Base-by-base conservation (phyloP, 371 early-diverging fungal species). In the Syncephalastrum monosporum region DNA sequence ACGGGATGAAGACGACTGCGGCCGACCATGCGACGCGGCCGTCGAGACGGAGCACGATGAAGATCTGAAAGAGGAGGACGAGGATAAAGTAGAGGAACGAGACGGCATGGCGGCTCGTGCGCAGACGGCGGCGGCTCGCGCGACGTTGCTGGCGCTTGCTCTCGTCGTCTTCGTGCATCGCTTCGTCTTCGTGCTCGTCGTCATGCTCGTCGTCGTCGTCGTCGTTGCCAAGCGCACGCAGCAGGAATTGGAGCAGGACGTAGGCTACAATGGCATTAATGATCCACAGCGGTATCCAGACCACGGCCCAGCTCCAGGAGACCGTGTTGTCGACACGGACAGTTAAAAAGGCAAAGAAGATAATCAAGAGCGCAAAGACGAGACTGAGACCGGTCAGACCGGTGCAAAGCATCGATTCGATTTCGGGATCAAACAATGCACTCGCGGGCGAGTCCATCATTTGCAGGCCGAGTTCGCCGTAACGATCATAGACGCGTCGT, bases 241-340 rank as follows among this genome's bases (percentile, higher is more conserved):
- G 16, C 13, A 69, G 19, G 33, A 64, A 61, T 14, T 67, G 63
- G 23, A 61, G 14, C 23, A 63, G 46, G 69, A 47, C 21, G 64
- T 62, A 54, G 49, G 66, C 61, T 6, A 79, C 56, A 19, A 84
- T 42, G 2, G 65, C 57, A 59, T 91, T 82, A 23, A 87, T 68
- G 19, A 91, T 76, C 88, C 91, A 94, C 23, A 92, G 72, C 4
- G 96, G 96, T 42, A 81, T 82, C 73, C 92, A 93, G 0, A 93
- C 90, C 1, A 83, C 77, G 6, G 69, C 58, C 76, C 86, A 94
- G 5, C 75, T 71, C 93, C 93, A 94, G 29, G 54, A 44, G 12
- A 84, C 77, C 42, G 69, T 73, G 12, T 68, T 74, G 67, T 96
- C 96, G n/a, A 91, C 83, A 8, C 87, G 82, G 14, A 84, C 72